These are phyloP conservation scores for Polychaeton citri DNA, from an alignment of 2,329 filamentous ascomycete genomes.

Conservation along the genomic window DNA sequence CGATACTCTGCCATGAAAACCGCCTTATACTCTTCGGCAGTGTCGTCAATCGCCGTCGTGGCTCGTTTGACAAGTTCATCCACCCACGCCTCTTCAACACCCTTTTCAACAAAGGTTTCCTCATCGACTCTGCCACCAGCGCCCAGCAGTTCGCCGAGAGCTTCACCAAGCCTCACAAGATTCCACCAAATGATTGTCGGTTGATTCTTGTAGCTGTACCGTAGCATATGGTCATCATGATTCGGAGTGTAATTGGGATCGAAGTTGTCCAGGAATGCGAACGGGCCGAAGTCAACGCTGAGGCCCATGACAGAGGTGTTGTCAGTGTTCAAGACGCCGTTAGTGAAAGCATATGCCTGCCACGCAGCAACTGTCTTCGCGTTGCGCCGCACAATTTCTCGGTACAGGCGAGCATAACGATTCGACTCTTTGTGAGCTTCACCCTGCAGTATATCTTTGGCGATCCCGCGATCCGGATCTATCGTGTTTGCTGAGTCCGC, in stretches of 20 bases:
- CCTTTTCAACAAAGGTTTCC: slow-evolving; percentile 54
- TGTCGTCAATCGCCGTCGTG: slow-evolving; percentile 66
- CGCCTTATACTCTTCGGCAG: slow-evolving; percentile 76
- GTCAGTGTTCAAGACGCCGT: slow-evolving; percentile 94
- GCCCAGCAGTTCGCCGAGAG: slow-evolving; percentile 76
- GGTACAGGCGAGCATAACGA: slow-evolving; percentile 72
- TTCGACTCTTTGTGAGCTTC: slow-evolving; percentile 61
- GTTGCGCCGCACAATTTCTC: slow-evolving; percentile 75
- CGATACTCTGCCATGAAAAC: slow-evolving; percentile 87
- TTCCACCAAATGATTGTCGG: slow-evolving; percentile 99
- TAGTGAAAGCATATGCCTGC: slow-evolving; percentile 99
- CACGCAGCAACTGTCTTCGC: slow-evolving; percentile 79
- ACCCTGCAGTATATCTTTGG: slow-evolving; percentile 50
- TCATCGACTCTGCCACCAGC: slow-evolving; percentile 61
- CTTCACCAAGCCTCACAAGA: slow-evolving; percentile 77
- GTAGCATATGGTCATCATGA: slow-evolving; percentile 77
- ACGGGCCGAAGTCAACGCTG: slow-evolving; percentile 88
- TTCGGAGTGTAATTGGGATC: slow-evolving; percentile 92
- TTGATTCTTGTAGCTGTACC: slow-evolving; percentile 89
- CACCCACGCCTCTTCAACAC: slow-evolving; percentile 56
- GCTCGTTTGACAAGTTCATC: slow-evolving; percentile 63
- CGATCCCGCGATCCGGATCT: slow-evolving; percentile 22
- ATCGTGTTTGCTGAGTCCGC: slow-evolving; percentile 26
- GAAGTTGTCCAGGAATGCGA: slow-evolving; percentile 96
- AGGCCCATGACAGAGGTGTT: slow-evolving; percentile 87